Evolutionary conservation across 441 rosid genomes (phyloP).

Genomic region (Euphorbia corollata): DNA sequence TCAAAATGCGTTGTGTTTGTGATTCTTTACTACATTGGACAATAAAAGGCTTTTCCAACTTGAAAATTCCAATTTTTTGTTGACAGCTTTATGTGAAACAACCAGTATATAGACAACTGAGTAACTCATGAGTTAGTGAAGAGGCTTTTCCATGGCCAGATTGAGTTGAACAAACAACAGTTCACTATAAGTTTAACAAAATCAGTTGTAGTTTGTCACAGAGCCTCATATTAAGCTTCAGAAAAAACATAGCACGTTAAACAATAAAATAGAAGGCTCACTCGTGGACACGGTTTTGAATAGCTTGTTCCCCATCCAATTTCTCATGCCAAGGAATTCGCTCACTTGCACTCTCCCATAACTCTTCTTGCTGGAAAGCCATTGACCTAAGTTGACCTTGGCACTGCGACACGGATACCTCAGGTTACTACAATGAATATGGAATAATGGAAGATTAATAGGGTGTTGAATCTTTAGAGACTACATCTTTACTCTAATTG

Average conservation of each 20-base stretch:
- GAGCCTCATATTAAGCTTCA: too few species aligned
- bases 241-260: background rate
- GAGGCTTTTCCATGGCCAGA: background rate
- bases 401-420: constrained; percentile 38
- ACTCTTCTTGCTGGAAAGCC: constrained; percentile 89
- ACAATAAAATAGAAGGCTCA: constrained; percentile 33
- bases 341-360: constrained; percentile 82
- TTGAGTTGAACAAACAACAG: background rate
- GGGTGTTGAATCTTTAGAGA: too few species aligned
- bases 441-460: too few species aligned
- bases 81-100: background rate
- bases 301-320: constrained; percentile 86
- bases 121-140: background rate
- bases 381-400: constrained; percentile 63
- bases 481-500: too few species aligned
- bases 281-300: constrained; percentile 94
- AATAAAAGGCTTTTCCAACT: background rate
- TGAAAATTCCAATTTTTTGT: background rate
- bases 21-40: background rate
- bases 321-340: constrained; percentile 97
- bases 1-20: background rate
- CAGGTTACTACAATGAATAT: constrained; percentile 4
- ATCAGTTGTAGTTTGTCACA: background rate
- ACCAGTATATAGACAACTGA: background rate
- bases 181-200: background rate